phyloP scores from a whole-genome alignment of 140 eudicot species.

The Bidens hawaiensis region DNA sequence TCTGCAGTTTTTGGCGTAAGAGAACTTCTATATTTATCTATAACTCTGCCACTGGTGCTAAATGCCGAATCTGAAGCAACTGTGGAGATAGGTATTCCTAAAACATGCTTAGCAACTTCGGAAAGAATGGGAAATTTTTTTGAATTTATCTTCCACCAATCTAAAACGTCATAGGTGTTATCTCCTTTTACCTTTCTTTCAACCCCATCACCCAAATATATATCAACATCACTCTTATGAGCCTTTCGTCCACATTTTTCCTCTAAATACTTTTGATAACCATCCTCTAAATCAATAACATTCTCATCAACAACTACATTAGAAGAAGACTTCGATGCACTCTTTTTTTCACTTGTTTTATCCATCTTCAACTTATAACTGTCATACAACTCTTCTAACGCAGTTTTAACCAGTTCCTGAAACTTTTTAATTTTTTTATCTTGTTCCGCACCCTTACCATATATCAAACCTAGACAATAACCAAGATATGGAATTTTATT shows the following conservation, averaged over 20 bases:
- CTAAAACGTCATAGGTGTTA: neutral
- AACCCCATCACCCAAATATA: neutral
- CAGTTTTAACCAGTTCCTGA: neutral
- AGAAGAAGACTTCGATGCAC: neutral
- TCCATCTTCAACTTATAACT: neutral
- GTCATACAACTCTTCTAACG: neutral
- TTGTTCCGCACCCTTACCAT: neutral
- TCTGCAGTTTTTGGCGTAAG: constrained; percentile 4
- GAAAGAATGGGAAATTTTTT: neutral
- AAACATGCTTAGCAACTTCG: neutral
- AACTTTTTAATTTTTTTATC: neutral
- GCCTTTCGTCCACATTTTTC: neutral
- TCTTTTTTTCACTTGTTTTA: neutral
- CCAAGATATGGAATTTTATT: neutral
- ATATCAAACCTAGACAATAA: neutral
- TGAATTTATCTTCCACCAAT: neutral
- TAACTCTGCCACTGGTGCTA: neutral
- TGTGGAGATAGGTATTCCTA: too few relatives aligned
- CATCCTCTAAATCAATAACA: neutral
- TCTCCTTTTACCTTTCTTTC: neutral
- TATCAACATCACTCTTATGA: neutral
- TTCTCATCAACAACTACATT: neutral
- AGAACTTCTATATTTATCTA: neutral
- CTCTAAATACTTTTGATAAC: neutral
- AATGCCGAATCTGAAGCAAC: neutral